Base-by-base conservation (phyloP, 257 asterid species). In the Catharanthus roseus region DNA sequence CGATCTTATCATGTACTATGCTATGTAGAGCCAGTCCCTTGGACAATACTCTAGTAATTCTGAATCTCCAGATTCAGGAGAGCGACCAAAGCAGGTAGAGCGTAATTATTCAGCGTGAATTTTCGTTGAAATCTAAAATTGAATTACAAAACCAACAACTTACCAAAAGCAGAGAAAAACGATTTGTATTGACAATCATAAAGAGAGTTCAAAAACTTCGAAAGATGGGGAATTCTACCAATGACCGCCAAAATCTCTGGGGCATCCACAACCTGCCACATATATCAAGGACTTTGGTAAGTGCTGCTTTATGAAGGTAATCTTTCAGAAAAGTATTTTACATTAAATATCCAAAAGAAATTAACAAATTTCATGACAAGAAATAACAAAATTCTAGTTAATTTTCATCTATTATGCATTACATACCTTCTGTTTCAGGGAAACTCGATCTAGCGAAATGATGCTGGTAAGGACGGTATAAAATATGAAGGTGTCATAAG, bases 391-490 rank as follows among this genome's bases (percentile, higher is more conserved):
- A 54, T 19, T 21, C 44, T 16, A 36, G 3, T 19, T 15, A 36
- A 5, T 23, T 26, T 49, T 41, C 19, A 28, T 65, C n/a, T 11
- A 42, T 38, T 23, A 65, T 29, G 26, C 5, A n/a, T 15, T 42
- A 13, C 6, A 24, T 80, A 89, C 97, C 97, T 89, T 89, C 81
- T 92, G 96, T 69, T 92, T 92, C 74, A 89, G 82, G 28, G 96
- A 90, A 69, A 92, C 97, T 79, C 97, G 85, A 77, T 92, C 97
- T 82, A 92, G 76, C 69, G 97, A 82, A 71, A 92, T 89, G 78
- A 92, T 89, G 88, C 97, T 88, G 9, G 97, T 88, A 65, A 92
- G 93, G 72, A 83, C 96, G 0, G 96, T 92, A 77, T 92, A 92
- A 71, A 92, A 92, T 80, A 89, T 90, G 76, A 92, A 92, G 21